phyloP scores from a whole-genome alignment of 208 protist species.

The Leishmania guyanensis region DNA sequence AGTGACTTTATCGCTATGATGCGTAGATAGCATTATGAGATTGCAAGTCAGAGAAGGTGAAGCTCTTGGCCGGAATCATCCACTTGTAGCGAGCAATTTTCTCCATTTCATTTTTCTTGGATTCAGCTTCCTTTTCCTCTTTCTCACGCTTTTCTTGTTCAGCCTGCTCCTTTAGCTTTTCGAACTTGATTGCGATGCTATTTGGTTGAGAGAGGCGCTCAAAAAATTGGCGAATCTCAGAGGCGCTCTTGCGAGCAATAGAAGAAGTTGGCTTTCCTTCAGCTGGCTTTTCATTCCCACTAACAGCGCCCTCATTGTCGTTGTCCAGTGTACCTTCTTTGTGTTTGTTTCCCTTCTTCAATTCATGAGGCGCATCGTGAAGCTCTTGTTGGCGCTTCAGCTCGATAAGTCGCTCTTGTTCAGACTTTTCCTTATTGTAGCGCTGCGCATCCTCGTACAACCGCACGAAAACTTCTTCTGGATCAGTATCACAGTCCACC shows the following conservation, averaged over 20 bases:
- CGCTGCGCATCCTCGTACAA: constrained; percentile 68
- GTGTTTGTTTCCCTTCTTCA: background rate
- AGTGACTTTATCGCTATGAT: background rate
- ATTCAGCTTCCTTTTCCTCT: constrained; percentile 21
- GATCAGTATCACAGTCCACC: background rate
- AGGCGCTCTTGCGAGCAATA: constrained; percentile 4
- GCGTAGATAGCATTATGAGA: constrained; percentile 47
- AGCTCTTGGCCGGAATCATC: constrained; percentile 38
- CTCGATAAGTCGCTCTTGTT: constrained; percentile 38
- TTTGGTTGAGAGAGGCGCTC: constrained; percentile 56
- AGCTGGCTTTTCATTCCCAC: constrained; percentile 9
- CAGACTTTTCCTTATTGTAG: constrained; percentile 37
- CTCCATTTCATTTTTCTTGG: constrained; percentile 32
- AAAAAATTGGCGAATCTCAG: constrained; percentile 44
- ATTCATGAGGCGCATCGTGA: constrained; percentile 20
- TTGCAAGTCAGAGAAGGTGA: constrained; percentile 54
- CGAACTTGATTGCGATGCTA: constrained; percentile 35
- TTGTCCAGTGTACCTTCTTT: background rate
- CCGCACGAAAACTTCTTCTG: constrained; percentile 45
- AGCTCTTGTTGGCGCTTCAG: constrained; percentile 32
- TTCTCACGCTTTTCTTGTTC: constrained; percentile 34
- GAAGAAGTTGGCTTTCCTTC: background rate
- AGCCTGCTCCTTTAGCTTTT: constrained; percentile 36
- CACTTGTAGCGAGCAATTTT: constrained; percentile 42
- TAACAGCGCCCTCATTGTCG: background rate